Percentiles rank a stretch among this genome's conserved stretches.
phyloP scores from a whole-genome alignment of 163 green algal genomes.

The Trebouxiophyceae sp. region DNA sequence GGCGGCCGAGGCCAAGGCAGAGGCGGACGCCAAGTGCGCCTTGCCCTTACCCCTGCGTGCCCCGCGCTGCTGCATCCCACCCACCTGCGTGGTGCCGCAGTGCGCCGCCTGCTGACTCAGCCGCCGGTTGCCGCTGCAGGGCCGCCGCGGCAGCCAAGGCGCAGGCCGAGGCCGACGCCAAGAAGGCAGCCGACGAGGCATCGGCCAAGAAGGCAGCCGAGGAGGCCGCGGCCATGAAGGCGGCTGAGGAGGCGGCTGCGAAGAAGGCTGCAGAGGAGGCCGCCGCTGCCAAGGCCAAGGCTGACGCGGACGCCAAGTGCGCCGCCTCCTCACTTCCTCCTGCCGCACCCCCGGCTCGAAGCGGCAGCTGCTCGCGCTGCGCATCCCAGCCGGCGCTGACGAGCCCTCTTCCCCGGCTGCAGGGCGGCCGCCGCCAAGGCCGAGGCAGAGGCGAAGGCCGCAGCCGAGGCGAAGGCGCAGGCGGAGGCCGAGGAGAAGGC shows the following conservation, averaged over 20 bases:
- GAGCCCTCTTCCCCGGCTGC: constrained; percentile 5
- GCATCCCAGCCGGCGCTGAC: constrained; percentile 3
- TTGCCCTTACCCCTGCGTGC: too few relatives aligned
- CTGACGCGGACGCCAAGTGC: constrained; percentile 1
- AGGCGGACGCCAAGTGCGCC: not conserved
- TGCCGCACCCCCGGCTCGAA: too few relatives aligned
- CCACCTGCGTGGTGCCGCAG: too few relatives aligned
- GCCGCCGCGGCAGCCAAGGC: not conserved
- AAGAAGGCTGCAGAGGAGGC: constrained; percentile 2
- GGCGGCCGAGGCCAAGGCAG: not conserved
- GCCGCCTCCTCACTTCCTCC: too few relatives aligned
- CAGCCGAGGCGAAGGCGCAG: not conserved
- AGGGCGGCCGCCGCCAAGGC: constrained; percentile 1
- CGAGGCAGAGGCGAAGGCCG: not conserved
- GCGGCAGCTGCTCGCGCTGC: constrained; percentile 5
- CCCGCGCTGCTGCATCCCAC: too few relatives aligned
- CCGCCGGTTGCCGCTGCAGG: constrained; percentile 3
- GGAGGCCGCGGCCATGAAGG: not conserved
- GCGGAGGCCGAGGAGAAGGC: not conserved
- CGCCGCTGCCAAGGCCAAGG: not conserved
- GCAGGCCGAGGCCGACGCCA: not conserved
- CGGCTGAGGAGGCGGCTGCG: not conserved
- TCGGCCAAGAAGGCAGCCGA: not conserved
- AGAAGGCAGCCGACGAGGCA: too few relatives aligned
- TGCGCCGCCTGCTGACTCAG: too few relatives aligned